Evolutionary conservation across 176 grass and related monocot species (phyloP).

Genomic region (Hordeum vulgare): MorexV3_pseudomolecules_assembly NC_058520.1:480783570-480784069

Average conservation of each 20-base stretch:
- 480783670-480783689: constrained; percentile 22
- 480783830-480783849: constrained; percentile 33
- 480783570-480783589: constrained; percentile 12
- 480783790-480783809: constrained; percentile 13
- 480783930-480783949: background rate
- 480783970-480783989: background rate
- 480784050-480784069: background rate
- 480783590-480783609: constrained; percentile 23
- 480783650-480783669: constrained; percentile 9
- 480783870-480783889: background rate
- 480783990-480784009: background rate
- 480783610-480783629: background rate
- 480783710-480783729: constrained; percentile 20
- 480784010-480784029: background rate
- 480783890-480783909: background rate
- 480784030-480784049: background rate
- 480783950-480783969: background rate
- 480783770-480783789: constrained; percentile 21
- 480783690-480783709: constrained; percentile 21
- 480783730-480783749: background rate
- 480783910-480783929: constrained; percentile 5
- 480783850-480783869: background rate
- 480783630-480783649: constrained; percentile 37
- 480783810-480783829: background rate
- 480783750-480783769: constrained; percentile 21